Percentiles rank a stretch among this genome's conserved stretches.
These are phyloP conservation scores for Linderniella brevidens DNA, from an alignment of 257 asterid genomes.

Conservation along the genomic window DNA sequence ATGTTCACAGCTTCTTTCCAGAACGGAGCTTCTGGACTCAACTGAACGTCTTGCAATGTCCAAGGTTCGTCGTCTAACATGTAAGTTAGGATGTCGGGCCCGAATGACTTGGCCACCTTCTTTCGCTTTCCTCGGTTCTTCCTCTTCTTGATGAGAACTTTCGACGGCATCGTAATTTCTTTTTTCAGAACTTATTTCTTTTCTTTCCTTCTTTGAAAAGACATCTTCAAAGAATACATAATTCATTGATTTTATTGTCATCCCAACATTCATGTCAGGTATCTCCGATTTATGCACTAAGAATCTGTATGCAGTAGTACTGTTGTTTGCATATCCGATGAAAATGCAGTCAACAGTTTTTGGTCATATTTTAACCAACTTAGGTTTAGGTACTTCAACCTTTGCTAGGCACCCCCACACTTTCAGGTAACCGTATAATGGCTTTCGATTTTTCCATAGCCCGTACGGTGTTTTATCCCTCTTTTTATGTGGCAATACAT, in stretches of 20 bases:
- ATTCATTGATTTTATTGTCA: neutral
- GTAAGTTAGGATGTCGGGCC: neutral
- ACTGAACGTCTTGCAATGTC: neutral
- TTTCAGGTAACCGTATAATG: neutral
- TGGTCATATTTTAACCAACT: neutral
- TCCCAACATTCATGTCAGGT: neutral
- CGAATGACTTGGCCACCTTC: neutral
- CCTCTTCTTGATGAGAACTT: neutral
- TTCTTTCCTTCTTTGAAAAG: neutral
- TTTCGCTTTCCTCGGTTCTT: neutral
- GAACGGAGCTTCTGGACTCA: neutral
- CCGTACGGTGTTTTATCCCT: conserved; percentile 1
- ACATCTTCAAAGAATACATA: neutral
- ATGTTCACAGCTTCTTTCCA: neutral
- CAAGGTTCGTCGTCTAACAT: neutral
- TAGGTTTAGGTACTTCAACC: neutral
- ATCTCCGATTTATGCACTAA: neutral
- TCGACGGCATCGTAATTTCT: neutral
- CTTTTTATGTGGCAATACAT: neutral
- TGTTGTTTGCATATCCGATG: neutral
- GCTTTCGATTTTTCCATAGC: neutral
- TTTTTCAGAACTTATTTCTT: neutral
- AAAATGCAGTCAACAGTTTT: neutral
- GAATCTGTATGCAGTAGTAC: neutral
- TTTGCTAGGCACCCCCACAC: conserved; percentile 1